These are phyloP conservation scores for Cercospora sesami DNA, from an alignment of 2,329 filamentous ascomycete genomes.

Conservation along the genomic window DNA sequence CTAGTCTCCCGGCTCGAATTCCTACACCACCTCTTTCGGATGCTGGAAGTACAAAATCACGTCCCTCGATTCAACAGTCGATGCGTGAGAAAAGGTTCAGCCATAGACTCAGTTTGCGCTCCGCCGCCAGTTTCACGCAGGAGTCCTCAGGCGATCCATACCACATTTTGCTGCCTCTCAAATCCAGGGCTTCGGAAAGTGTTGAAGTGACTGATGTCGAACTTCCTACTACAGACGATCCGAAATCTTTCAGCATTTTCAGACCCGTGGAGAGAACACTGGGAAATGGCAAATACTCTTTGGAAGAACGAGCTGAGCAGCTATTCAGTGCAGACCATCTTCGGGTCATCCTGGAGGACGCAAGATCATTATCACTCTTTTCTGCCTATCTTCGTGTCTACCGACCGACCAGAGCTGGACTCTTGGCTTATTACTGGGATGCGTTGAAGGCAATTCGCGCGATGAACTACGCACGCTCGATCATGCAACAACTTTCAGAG, in stretches of 20 bases:
- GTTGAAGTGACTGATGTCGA: constrained; percentile 15
- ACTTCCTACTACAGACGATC: constrained; percentile 18
- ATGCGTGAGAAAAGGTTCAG: not conserved
- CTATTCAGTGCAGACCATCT: constrained; percentile 21
- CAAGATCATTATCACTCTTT: constrained; percentile 16
- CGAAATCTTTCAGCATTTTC: constrained; percentile 21
- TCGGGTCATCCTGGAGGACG: constrained; percentile 20
- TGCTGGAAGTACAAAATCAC: not conserved
- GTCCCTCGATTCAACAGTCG: not conserved
- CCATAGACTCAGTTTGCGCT: not conserved
- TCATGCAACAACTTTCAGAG: constrained; percentile 56
- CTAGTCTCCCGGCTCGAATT: not conserved
- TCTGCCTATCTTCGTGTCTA: constrained; percentile 15
- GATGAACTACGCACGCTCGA: constrained; percentile 68
- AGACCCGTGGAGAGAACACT: constrained; percentile 19
- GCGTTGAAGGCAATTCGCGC: constrained; percentile 64
- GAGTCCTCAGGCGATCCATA: not conserved
- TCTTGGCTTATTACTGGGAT: constrained; percentile 23
- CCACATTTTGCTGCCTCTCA: constrained; percentile 16
- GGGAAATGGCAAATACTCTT: constrained; percentile 24
- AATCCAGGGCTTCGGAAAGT: constrained; percentile 13
- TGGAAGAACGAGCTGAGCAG: constrained; percentile 20
- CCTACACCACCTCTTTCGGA: not conserved
- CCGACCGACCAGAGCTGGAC: constrained; percentile 17
- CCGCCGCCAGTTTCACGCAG: not conserved